Evolutionary conservation across 495 filamentous ascomycete genomes (phyloP).

Genomic region (Xylaria sp.): DNA sequence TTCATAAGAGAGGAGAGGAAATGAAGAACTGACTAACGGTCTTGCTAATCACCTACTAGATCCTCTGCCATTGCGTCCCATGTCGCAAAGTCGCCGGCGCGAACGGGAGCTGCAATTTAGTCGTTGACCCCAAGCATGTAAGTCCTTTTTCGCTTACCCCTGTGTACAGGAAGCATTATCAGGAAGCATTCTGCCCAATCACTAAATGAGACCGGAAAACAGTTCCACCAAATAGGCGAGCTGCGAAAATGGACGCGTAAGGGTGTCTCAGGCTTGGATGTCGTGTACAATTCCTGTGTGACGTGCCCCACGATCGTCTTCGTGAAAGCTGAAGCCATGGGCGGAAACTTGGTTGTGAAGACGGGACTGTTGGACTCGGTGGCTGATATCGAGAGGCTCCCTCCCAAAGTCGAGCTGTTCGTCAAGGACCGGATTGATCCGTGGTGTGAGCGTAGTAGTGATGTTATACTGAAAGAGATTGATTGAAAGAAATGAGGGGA

Average conservation of each 20-base stretch:
- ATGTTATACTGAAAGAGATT: slow-evolving; percentile 11
- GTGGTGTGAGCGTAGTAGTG: slow-evolving; percentile 17
- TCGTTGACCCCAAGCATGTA: slow-evolving; percentile 15
- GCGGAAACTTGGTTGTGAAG: slow-evolving; percentile 7
- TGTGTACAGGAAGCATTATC: not conserved
- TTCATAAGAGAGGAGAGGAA: not conserved
- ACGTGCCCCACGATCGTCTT: slow-evolving; percentile 20
- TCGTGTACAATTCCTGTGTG: slow-evolving; percentile 15
- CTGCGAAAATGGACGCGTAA: slow-evolving; percentile 15
- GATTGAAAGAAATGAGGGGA: not conserved
- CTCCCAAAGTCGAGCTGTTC: slow-evolving; percentile 5
- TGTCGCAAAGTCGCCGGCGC: slow-evolving; percentile 19
- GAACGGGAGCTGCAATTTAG: slow-evolving; percentile 15
- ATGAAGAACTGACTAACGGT: not conserved
- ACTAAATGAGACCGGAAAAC: not conserved
- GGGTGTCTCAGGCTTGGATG: slow-evolving; percentile 16
- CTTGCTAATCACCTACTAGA: not conserved
- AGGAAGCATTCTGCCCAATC: not conserved
- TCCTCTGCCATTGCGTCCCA: slow-evolving; percentile 7
- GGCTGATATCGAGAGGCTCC: slow-evolving; percentile 6
- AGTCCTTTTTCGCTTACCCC: not conserved
- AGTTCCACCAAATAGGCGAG: slow-evolving; percentile 21
- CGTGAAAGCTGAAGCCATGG: not conserved
- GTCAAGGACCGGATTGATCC: slow-evolving; percentile 21
- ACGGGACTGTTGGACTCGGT: slow-evolving; percentile 15